A percentile compares a stretch with the other conserved stretches of the same genome.
Conservation (phyloP, 1,139 yeast genomes). For the Yamadazyma conglobata region DNA sequence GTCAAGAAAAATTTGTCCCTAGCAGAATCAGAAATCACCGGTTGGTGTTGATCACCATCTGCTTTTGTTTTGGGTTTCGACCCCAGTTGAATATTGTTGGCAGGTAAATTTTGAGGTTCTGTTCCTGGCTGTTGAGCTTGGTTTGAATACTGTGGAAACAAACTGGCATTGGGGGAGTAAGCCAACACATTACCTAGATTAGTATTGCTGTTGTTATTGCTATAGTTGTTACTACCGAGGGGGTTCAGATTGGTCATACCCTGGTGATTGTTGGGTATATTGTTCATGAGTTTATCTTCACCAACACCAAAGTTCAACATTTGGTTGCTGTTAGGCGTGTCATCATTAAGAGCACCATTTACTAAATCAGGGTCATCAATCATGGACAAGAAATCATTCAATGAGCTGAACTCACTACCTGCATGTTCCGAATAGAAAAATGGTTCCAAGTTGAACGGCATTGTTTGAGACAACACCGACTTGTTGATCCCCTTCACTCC, state of each 20-base stretch:
- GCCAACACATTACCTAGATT: constrained; percentile 25
- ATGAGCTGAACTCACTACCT: constrained; percentile 86
- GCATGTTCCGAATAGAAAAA: constrained; percentile 88
- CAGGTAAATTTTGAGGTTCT: not conserved
- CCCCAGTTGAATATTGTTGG: not conserved
- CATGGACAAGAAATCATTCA: constrained; percentile 87
- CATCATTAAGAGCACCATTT: constrained; percentile 46
- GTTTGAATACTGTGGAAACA: constrained; percentile 17
- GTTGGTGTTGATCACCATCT: constrained; percentile 26
- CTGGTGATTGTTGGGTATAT: too few species aligned
- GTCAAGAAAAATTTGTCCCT: constrained; percentile 91
- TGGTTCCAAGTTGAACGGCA: constrained; percentile 62
- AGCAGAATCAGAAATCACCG: constrained; percentile 71
- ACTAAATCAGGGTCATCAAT: constrained; percentile 77
- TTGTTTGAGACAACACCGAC: constrained; percentile 41
- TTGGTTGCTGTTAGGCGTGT: constrained; percentile 21
- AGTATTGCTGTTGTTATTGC: constrained; percentile 10
- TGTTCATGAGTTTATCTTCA: constrained; percentile 7
- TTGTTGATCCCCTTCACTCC: constrained; percentile 16
- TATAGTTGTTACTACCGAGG: too few species aligned
- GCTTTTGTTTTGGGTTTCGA: not conserved
- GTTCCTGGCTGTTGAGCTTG: constrained; percentile 8
- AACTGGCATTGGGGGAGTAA: constrained; percentile 28
- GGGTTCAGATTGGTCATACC: too few species aligned
- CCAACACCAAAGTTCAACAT: constrained; percentile 24